A percentile compares a stretch with the other conserved stretches of the same genome.
Conservation (phyloP, 176 grass and related monocot genomes). For the Neostapfia colusana region DNA sequence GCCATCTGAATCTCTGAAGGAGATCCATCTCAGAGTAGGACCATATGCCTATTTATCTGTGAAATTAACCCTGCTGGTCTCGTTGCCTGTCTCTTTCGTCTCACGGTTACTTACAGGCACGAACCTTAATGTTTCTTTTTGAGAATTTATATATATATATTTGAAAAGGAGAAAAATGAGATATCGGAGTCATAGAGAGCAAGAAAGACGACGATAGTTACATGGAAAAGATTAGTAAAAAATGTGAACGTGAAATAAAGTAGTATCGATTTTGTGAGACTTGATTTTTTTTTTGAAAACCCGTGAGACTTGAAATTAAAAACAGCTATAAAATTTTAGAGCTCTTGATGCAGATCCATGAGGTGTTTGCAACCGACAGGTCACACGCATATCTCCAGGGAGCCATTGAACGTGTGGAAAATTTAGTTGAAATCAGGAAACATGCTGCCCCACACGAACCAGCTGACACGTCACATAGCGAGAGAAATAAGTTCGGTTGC, state of each 20-base stretch:
- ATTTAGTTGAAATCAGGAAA: too few relatives aligned
- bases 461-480: too few relatives aligned
- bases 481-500: too few relatives aligned
- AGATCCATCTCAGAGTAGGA: not conserved
- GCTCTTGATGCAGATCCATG: not conserved
- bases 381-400: too few relatives aligned
- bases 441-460: too few relatives aligned
- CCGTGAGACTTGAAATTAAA: too few relatives aligned
- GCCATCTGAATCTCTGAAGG: not conserved
- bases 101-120: not conserved
- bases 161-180: not conserved
- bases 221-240: conserved; percentile 21
- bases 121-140: not conserved
- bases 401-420: too few relatives aligned
- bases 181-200: conserved; percentile 27
- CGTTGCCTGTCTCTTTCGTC: not conserved
- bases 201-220: conserved; percentile 19
- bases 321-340: not conserved
- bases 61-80: not conserved
- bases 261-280: not conserved
- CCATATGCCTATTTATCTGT: not conserved
- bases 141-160: not conserved
- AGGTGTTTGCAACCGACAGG: too few relatives aligned
- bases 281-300: too few relatives aligned
- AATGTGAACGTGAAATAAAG: conserved; percentile 6